Evolutionary conservation across 345 rosid species (phyloP), one percentile per base, ranked within the genome.

Genomic region (Diplotaxis tenuifolia): DNA sequence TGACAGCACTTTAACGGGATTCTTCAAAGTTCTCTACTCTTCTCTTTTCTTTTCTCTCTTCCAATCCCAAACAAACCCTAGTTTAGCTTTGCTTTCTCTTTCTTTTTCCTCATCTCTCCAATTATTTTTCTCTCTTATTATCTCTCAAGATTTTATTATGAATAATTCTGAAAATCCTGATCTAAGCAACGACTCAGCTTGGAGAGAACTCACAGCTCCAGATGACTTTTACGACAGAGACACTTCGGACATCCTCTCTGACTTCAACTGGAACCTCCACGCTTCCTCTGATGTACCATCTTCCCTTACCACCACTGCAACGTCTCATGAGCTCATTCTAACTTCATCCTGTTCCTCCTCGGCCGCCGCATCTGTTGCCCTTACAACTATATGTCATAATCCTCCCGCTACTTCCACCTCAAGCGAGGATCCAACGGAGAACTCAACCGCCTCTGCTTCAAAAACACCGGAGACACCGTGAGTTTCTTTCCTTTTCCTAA

Each of bases 391-490:
- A 77, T 81, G 66, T 84, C 89, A 0, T n/a, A 42, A 76, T 70
- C 96, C 88, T 0, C 86, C 95, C 6, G 84, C 87, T n/a, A 85
- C 94, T 0, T 85, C 98, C 1, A 86, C 83, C 78, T 93, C 98
- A 70, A 87, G 91, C 74, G 98, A 93, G 61, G 98, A 93, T 80
- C 96, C 63, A 4, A 1, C 72, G 4, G 98, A 90, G 79, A 89
- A 85, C 82, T 93, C 96, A 1, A 80, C 90, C 76, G 85, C 84
- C 72, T 88, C 89, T 76, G 94, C 81, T 77, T 86, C 78, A 6
- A 89, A 80, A 68, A 52, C 70, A 63, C 86, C 86, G 38, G 90
- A 93, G 87, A 87, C 79, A 83, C 90, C 97, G 98, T 93, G 96
- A 93, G 98, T 90, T 70, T 45, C 6, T 23, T 36, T 14, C 18